Base-by-base conservation (phyloP, 805 yeast genomes). In the Yamadazyma olivae region DNA sequence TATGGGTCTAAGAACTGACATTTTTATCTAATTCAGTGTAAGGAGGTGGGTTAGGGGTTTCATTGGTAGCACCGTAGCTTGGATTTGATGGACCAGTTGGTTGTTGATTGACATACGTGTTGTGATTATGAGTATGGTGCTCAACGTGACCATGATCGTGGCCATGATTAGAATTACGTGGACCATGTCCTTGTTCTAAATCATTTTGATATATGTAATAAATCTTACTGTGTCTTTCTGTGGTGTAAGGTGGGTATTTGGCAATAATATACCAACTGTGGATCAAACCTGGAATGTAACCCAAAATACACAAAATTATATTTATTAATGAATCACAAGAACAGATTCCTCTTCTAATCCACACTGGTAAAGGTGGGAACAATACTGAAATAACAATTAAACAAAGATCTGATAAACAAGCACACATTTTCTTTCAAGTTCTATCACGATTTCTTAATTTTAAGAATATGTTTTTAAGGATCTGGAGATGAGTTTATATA, bases 331-430 rank as follows among this genome's bases (percentile, higher is more conserved):
- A 61, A 45, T 83, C 85, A 22, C 62, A 51, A 2, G 82, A 66
- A 46, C 77, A 78, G 12, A 74, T 35, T 1, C 93, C 93, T 32
- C 78, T 62, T 51, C 88, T 69, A 24, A 81, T 67, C 56, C 79
- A 59, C 8, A 84, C 89, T 0, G 90, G 85, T 9, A 83, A 64
- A 0, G 93, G 93, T 2, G 95, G 93, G 51, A 81, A 69, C 33
- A 83, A 65, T 33, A 82, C 69, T 3, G 87, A 81, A 6, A 79
- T 53, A 1, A 79, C 45, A 38, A 79, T 77, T 12, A 84, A 71
- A 10, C 77, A 53, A n/a, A 79, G 52, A 53, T 83, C 90, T 3
- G 71, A 55, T 23, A 63, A 45, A 40, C 71, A 67, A 20, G 50
- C 58, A 54, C 61, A 55, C 41, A 38, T 32, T 10, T 15, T 35